Base-by-base conservation (phyloP, 2,329 filamentous ascomycete species). In the Ascochyta fabae region DNA sequence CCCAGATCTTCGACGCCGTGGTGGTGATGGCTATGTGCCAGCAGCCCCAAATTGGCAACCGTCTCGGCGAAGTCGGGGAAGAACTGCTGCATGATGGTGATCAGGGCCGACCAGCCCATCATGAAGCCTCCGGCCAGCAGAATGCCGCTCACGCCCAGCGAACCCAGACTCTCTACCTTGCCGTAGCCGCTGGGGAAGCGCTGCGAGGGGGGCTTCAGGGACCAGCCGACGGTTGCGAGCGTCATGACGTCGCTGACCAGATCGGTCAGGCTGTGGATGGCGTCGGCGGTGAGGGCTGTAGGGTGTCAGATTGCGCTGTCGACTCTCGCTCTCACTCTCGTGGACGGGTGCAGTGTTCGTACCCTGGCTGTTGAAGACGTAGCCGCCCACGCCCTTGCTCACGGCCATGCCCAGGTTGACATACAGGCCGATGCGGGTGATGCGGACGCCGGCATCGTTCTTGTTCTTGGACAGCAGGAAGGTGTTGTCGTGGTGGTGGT, bases 101-200 rank as follows among this genome's bases (percentile, higher is more conserved):
- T 90, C 84, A 69, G 79, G 78, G 73, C 89, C 80, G 76, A 81
- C 74, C 77, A 86, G 60, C 92, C 92, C 89, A 99, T 98, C 75
- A 96, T 92, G 60, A 96, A 79, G 46, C 95, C 95, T 59, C 95
- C 95, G 43, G 88, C 86, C 2, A 99, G 84, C 67, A 99, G 82
- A 78, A 99, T 90, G 60, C 92, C 88, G 65, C 93, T 97, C 31
- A 99, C 95, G 15, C 94, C 95, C 56, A 99, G 80, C 22, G 92
- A 95, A 19, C 95, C 95, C 71, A 99, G 79, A 69, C 92, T 96
- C 81, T 99, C 95, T n/a, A 99, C 86, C 80, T 99, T 99, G 72
- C 95, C 95, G 73, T 96, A 99, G 1, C 95, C 95, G 68, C 88
- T 86, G 2, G 95, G 95, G 72, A 96, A 99, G 36, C 85, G 85